phyloP scores from a whole-genome alignment of 805 yeast species.

The Yamadazyma laniorum region DNA sequence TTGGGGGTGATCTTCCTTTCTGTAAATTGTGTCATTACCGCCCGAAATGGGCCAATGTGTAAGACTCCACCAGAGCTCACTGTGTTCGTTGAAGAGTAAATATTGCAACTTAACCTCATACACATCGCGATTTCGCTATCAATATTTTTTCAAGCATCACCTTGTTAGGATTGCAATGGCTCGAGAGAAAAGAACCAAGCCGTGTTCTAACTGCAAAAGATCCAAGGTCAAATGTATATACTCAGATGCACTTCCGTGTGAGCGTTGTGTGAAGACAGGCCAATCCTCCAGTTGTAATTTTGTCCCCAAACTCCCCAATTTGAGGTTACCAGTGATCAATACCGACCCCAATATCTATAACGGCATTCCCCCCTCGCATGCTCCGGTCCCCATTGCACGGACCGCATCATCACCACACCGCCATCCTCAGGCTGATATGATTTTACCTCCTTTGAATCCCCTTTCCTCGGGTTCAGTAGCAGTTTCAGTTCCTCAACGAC shows the following conservation, averaged over 20 bases:
- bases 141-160: background rate
- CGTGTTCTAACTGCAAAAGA: constrained; percentile 61
- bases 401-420: background rate
- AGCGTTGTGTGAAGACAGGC: constrained; percentile 51
- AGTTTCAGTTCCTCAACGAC: background rate
- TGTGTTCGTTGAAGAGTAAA: too few species aligned
- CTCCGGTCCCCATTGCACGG: background rate
- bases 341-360: background rate
- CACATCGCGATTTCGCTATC: background rate
- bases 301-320: constrained; percentile 51
- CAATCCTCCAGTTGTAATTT: constrained; percentile 50
- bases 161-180: constrained; percentile 21
- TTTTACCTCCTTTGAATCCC: constrained; percentile 7
- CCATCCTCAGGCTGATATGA: constrained; percentile 1
- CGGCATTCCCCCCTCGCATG: background rate
- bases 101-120: too few species aligned
- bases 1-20: too few species aligned
- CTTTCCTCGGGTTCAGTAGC: background rate
- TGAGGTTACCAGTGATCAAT: constrained; percentile 27
- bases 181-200: constrained; percentile 49
- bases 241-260: constrained; percentile 49
- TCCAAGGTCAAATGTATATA: constrained; percentile 64
- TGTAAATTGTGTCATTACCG: too few species aligned
- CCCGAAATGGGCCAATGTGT: too few species aligned
- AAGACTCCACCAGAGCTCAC: too few species aligned